Base-by-base conservation (phyloP, 139 green algal genomes). In the Asterochloris sp. region DNA sequence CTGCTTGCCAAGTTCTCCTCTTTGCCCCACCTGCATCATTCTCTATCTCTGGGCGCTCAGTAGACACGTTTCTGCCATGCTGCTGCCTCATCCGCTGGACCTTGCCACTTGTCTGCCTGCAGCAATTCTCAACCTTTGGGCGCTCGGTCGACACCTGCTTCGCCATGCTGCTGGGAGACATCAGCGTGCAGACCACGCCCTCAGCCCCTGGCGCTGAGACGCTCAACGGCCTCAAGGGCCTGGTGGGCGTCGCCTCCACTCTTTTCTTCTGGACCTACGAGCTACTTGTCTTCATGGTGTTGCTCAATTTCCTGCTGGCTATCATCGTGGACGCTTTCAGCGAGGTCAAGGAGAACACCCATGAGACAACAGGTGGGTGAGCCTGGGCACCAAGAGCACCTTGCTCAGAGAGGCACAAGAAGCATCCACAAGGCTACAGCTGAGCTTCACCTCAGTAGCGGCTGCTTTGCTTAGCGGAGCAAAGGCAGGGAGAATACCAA, bases 301-400 rank as follows among this genome's bases (percentile, higher is more conserved):
- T 97, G 86, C 91, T 98, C 85, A 98, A 97, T 87, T 97, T 98
- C 89, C 87, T 98, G 85, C 89, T 96, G 78, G 92, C 92, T 81
- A 97, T 96, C 88, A 95, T 96, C 79, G 91, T 95, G 76, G 92
- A 97, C 62, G 92, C 93, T 14, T 97, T 95, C 87, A 92, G 88
- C 10, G 92, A 94, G 85, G 85, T 92, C 68, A 88, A 87, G 74
- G 74, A 91, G 85, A 90, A 90, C 78, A 94, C 89, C 9, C 82
- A 88, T 29, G 93, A 95, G 82, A 92, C 88, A 4, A 91, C 85
- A 81, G 76, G 82, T 83, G 66, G 16, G 16, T 13, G 67, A 1
- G 28, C 27, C 23, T 28, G 61, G 9, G 6, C 38, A 54, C 6
- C 6, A 6, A 63, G 64, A 12, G 13, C 24, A 69, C 74, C 54